phyloP scores from a whole-genome alignment of 352 stramenopile genomes.

The Globisporangium paroecandrum region DNA sequence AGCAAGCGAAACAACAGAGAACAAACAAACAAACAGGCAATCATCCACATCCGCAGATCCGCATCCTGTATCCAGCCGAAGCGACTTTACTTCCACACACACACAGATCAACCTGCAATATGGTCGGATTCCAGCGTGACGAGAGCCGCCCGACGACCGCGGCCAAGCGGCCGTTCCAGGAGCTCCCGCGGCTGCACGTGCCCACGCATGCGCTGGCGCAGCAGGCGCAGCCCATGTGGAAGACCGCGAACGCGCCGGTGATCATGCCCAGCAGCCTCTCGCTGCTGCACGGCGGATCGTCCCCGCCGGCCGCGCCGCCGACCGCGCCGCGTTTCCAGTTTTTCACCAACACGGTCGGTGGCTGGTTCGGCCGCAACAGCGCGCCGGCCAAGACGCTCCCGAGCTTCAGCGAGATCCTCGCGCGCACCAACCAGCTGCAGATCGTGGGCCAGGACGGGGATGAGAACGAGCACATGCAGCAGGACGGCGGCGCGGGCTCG shows the following conservation, averaged over 20 bases:
- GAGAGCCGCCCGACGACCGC: neutral
- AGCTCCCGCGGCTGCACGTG: conserved; percentile 66
- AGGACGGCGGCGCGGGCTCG: conserved; percentile 19
- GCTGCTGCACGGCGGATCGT: conserved; percentile 11
- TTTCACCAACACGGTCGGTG: conserved; percentile 16
- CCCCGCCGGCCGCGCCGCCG: conserved; percentile 18
- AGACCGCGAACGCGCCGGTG: conserved; percentile 22
- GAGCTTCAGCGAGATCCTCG: conserved; percentile 63
- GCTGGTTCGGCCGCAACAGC: conserved; percentile 19
- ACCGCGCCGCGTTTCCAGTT: conserved; percentile 23
- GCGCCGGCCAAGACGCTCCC: conserved; percentile 38
- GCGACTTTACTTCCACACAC: neutral
- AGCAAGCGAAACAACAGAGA: conserved; percentile 1
- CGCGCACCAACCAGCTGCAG: conserved; percentile 62
- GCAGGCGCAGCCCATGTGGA: conserved; percentile 54
- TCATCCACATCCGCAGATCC: conserved; percentile 5
- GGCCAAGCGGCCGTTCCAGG: conserved; percentile 37
- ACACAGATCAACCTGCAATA: neutral
- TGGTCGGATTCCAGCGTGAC: conserved; percentile 1
- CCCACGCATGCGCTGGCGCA: conserved; percentile 51
- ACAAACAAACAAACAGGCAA: neutral
- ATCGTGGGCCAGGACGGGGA: conserved; percentile 30
- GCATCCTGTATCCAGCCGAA: neutral
- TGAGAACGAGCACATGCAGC: neutral
- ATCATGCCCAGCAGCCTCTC: conserved; percentile 29